Conservation (phyloP, 2,329 filamentous ascomycete species). For the Madurella mycetomatis region DNA sequence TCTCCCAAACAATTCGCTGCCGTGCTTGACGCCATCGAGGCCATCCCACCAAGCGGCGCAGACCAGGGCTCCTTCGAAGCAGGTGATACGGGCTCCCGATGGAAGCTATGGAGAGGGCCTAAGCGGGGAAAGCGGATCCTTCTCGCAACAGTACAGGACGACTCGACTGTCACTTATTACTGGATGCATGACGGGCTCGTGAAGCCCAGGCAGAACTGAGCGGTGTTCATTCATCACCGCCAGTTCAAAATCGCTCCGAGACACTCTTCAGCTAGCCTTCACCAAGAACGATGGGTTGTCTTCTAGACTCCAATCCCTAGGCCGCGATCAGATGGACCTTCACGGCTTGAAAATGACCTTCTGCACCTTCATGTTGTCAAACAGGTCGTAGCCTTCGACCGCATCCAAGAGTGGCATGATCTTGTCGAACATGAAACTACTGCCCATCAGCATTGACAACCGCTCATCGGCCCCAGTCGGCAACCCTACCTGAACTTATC, state of each 20-base stretch:
- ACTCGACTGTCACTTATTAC: slow-evolving; percentile 82
- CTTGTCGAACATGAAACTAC: slow-evolving; percentile 71
- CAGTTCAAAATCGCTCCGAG: background rate
- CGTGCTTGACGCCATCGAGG: slow-evolving; percentile 61
- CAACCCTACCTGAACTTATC: slow-evolving; percentile 58
- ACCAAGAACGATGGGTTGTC: no score
- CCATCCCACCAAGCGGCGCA: slow-evolving; percentile 36
- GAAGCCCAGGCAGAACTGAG: slow-evolving; percentile 76
- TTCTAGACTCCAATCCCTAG: no score
- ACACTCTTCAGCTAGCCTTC: background rate
- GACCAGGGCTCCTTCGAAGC: slow-evolving; percentile 21
- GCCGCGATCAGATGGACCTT: slow-evolving; percentile 1
- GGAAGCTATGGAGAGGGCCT: slow-evolving; percentile 40
- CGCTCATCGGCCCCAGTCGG: background rate
- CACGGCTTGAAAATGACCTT: slow-evolving; percentile 65
- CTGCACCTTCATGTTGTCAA: slow-evolving; percentile 68
- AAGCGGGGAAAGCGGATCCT: slow-evolving; percentile 62
- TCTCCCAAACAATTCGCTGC: slow-evolving; percentile 60
- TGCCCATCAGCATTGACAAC: slow-evolving; percentile 4
- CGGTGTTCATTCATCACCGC: background rate
- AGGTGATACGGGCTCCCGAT: slow-evolving; percentile 26
- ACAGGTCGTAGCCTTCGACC: slow-evolving; percentile 64
- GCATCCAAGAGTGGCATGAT: slow-evolving; percentile 66
- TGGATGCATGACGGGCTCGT: slow-evolving; percentile 82
- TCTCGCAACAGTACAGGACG: slow-evolving; percentile 70